Evolutionary conservation across 1,284 basidiomycete species (phyloP).

Genomic region (Porogramme epimiltina): DNA sequence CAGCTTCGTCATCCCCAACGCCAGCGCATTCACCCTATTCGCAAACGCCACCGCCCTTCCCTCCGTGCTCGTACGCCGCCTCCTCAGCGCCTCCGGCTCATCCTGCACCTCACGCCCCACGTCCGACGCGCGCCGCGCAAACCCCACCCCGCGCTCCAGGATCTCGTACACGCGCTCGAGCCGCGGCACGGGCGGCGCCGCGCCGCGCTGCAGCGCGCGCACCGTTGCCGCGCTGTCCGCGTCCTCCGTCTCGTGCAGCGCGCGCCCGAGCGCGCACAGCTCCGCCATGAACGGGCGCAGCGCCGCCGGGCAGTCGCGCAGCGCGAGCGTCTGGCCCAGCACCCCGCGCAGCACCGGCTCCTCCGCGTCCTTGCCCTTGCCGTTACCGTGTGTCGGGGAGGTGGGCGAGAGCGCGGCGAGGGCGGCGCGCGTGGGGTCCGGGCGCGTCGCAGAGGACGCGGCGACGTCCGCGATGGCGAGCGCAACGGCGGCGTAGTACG

Average conservation of each 20-base stretch:
- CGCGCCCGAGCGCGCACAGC: slow-evolving; percentile 56
- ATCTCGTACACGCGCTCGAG: slow-evolving; percentile 64
- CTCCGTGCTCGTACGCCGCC: slow-evolving; percentile 47
- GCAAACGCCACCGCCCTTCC: slow-evolving; percentile 62
- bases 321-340: slow-evolving; percentile 49
- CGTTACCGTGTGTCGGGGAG: background rate
- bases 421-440: slow-evolving; percentile 4
- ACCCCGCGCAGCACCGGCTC: slow-evolving; percentile 61
- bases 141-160: slow-evolving; percentile 59
- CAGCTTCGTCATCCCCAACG: slow-evolving; percentile 67
- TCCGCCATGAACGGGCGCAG: slow-evolving; percentile 71
- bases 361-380: slow-evolving; percentile 15
- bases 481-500: slow-evolving; percentile 76
- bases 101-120: background rate
- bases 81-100: slow-evolving; percentile 20
- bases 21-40: slow-evolving; percentile 73
- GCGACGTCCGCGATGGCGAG: slow-evolving; percentile 74
- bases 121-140: slow-evolving; percentile 20
- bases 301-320: slow-evolving; percentile 56
- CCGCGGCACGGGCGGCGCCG: slow-evolving; percentile 48
- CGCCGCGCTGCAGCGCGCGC: slow-evolving; percentile 44
- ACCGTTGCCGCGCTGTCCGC: slow-evolving; percentile 61
- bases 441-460: slow-evolving; percentile 42
- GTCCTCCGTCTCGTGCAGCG: slow-evolving; percentile 52
- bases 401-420: slow-evolving; percentile 12